phyloP scores from a whole-genome alignment of 768 basidiomycete genomes.

The Lyophyllum semitale region DNA sequence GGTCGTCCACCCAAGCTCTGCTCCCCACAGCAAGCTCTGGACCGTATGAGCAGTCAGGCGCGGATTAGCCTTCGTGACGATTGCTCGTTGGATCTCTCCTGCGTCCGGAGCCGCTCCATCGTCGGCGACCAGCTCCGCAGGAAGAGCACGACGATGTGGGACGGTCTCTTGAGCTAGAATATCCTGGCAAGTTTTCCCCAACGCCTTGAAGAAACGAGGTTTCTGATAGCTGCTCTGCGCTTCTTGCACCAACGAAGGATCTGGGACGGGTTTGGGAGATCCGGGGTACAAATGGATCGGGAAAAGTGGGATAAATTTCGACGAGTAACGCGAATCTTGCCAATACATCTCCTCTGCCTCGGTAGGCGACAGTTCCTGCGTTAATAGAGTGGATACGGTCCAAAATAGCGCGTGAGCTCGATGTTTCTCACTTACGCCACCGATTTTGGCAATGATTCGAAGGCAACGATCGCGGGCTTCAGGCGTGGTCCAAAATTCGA shows the following conservation, averaged over 20 bases:
- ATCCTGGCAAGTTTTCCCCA: slow-evolving; percentile 53
- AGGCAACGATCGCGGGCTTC: slow-evolving; percentile 76
- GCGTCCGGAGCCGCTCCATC: slow-evolving; percentile 12
- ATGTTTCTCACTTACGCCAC: slow-evolving; percentile 65
- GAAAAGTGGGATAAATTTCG: slow-evolving; percentile 54
- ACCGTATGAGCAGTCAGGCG: slow-evolving; percentile 78
- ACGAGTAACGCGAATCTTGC: slow-evolving; percentile 59
- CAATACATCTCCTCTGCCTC: slow-evolving; percentile 55
- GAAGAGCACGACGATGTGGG: slow-evolving; percentile 33
- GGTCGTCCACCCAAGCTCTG: slow-evolving; percentile 76
- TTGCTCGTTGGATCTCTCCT: slow-evolving; percentile 52
- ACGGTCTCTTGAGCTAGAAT: slow-evolving; percentile 53
- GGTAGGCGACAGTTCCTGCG: slow-evolving; percentile 12
- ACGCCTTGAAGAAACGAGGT: slow-evolving; percentile 45
- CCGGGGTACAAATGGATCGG: slow-evolving; percentile 56
- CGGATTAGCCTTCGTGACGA: slow-evolving; percentile 54
- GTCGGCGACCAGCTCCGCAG: slow-evolving; percentile 18
- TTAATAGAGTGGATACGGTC: slow-evolving; percentile 14
- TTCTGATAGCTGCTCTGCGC: neutral
- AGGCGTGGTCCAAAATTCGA: slow-evolving; percentile 79
- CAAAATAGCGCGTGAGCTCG: slow-evolving; percentile 66
- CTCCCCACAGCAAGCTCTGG: slow-evolving; percentile 70
- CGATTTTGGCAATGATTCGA: slow-evolving; percentile 81
- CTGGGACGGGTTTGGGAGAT: slow-evolving; percentile 17
- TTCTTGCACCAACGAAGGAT: slow-evolving; percentile 9